Evolutionary conservation across 495 filamentous ascomycete genomes (phyloP).

Genomic region (Podospora fimiseda): DNA sequence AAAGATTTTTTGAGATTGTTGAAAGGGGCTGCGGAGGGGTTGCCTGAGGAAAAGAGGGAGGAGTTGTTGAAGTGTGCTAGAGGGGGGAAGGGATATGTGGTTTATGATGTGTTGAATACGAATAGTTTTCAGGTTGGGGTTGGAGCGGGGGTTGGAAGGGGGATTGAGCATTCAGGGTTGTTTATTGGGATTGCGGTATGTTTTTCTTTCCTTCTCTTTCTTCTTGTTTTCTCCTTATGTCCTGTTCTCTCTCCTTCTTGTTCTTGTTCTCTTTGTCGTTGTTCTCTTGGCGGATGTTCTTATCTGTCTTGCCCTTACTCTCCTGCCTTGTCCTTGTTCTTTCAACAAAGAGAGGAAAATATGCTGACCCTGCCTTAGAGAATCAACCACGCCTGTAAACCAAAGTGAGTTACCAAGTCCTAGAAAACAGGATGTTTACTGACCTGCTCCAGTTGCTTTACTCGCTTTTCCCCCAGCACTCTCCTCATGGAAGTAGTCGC

Average conservation of each 20-base stretch:
- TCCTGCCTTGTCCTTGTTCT: too few relatives aligned
- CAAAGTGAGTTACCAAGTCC: constrained; percentile 30
- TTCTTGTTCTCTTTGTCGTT: too few relatives aligned
- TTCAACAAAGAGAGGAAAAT: neutral
- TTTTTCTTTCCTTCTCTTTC: neutral
- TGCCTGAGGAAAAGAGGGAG: constrained; percentile 1
- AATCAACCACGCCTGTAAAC: constrained; percentile 29
- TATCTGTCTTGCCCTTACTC: too few relatives aligned
- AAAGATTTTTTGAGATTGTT: constrained; percentile 19
- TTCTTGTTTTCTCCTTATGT: neutral
- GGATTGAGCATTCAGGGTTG: constrained; percentile 23
- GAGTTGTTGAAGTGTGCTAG: constrained; percentile 8
- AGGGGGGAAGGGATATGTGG: constrained; percentile 17
- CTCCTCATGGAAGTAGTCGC: constrained; percentile 28
- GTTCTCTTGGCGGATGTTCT: neutral
- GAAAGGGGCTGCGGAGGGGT: constrained; percentile 19
- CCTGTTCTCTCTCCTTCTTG: neutral
- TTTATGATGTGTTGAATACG: constrained; percentile 29
- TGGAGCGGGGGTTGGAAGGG: too few relatives aligned
- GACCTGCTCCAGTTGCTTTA: constrained; percentile 7
- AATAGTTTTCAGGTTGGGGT: constrained; percentile 25
- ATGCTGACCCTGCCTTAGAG: constrained; percentile 16
- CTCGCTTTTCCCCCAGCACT: constrained; percentile 22
- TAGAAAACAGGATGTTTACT: neutral
- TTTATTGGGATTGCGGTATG: constrained; percentile 28